These are phyloP conservation scores for Trametes villosa DNA, from an alignment of 768 basidiomycete species.

Conservation along the genomic window DNA sequence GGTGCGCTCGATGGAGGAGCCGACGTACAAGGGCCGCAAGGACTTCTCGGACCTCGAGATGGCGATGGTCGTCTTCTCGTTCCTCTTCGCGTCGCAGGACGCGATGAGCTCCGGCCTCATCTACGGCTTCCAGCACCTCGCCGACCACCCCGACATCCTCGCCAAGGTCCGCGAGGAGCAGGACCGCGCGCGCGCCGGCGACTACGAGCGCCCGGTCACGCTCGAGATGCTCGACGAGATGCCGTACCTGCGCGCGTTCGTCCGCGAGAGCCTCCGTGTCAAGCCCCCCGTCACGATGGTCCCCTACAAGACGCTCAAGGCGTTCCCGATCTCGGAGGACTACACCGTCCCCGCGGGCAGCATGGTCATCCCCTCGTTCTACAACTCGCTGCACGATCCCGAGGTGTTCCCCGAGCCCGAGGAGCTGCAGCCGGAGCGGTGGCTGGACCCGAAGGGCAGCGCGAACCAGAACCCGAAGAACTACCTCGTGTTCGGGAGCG, in stretches of 20 bases:
- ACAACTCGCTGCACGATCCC: slow-evolving; percentile 90
- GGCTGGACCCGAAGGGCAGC: slow-evolving; percentile 79
- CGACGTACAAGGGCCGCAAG: slow-evolving; percentile 68
- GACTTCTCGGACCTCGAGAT: slow-evolving; percentile 95
- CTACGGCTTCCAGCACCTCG: slow-evolving; percentile 95
- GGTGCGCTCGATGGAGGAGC: slow-evolving; percentile 74
- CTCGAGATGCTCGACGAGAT: slow-evolving; percentile 91
- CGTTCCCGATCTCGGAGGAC: slow-evolving; percentile 90
- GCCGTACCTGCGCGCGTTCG: slow-evolving; percentile 89
- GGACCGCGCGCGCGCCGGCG: slow-evolving; percentile 76
- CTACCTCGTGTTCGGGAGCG: slow-evolving; percentile 94
- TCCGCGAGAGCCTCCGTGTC: slow-evolving; percentile 91
- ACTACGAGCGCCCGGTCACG: slow-evolving; percentile 76
- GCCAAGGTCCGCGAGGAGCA: slow-evolving; percentile 93
- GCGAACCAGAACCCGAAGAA: slow-evolving; percentile 90
- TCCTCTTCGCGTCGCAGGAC: slow-evolving; percentile 96
- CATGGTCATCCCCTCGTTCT: slow-evolving; percentile 96
- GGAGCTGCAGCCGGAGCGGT: slow-evolving; percentile 83
- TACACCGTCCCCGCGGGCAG: slow-evolving; percentile 91
- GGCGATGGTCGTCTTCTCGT: slow-evolving; percentile 95
- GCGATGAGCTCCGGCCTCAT: slow-evolving; percentile 98
- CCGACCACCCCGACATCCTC: slow-evolving; percentile 88
- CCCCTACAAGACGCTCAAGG: slow-evolving; percentile 87
- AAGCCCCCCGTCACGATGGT: slow-evolving; percentile 99
- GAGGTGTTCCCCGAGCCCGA: slow-evolving; percentile 88